Base-by-base conservation (phyloP, 2,329 filamentous ascomycete species). In the Leptographium procerum region DNA sequence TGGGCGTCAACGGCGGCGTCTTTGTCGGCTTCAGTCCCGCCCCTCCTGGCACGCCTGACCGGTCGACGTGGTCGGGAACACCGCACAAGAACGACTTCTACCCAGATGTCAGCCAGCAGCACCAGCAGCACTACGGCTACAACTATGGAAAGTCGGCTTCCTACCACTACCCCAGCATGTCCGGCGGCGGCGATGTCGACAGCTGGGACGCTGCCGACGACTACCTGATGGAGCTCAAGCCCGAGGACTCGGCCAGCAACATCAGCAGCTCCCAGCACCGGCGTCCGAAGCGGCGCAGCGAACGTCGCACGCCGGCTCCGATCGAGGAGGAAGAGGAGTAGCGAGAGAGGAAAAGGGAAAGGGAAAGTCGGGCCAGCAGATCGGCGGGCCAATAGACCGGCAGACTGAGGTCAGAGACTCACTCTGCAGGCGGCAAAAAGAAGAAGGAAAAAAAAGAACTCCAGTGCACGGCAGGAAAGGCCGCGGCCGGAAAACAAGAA, bases 201-300 rank as follows among this genome's bases (percentile, higher is more conserved):
- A 81, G 84, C 61, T 80, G 79, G 56, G 82, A 85, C 59, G 81
- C 81, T 74, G 76, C 81, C 74, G 76, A 74, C 22, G 76, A 77
- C 53, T 81, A 84, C 57, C 77, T 82, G 59, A 68, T 71, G 56
- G 81, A 83, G 65, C 75, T 92, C 54, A 85, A 85, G 64, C 88
- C 88, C 0, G 88, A 92, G 66, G 88, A 92, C 69, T 87, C 82
- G 57, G 88, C 88, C 28, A 91, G 87, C 71, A 91, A 91, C 68
- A 88, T 92, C 60, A 86, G 83, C 67, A 88, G 84, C 67, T 86
- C 85, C 57, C 72, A 86, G 64, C 78, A 86, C 66, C 77, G 84
- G 64, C 76, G 84, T 66, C 85, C 82, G 48, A 88, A 86, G 76
- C 75, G 85, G 66, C 79, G 83, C 65, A 82, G 80, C 62, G 85